Percentiles rank a stretch among this genome's conserved stretches.
phyloP scores from a whole-genome alignment of 306 rosid species.

The Ceratonia siliqua region DNA sequence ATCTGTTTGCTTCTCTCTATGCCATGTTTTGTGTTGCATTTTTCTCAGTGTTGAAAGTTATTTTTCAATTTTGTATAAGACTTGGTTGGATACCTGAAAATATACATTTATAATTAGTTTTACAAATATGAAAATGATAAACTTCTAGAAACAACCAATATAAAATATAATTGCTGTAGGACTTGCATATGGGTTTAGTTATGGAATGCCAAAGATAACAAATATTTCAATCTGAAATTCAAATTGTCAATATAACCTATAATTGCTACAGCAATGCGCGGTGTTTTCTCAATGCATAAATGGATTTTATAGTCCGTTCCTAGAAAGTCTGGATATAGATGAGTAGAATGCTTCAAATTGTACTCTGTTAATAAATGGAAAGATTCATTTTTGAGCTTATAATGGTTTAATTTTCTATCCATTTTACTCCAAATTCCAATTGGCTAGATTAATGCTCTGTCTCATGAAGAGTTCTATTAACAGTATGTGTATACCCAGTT shows the following conservation, averaged over 20 bases:
- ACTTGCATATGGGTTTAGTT: neutral
- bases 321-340: neutral
- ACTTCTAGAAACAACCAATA: conserved; percentile 9
- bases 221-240: neutral
- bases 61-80: neutral
- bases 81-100: neutral
- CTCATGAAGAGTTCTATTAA: neutral
- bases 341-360: neutral
- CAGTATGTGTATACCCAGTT: neutral
- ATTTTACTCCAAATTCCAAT: conserved; percentile 9
- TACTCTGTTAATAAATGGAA: neutral
- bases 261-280: neutral
- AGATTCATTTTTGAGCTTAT: neutral
- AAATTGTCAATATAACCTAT: neutral
- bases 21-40: conserved; percentile 26
- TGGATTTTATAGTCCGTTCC: neutral
- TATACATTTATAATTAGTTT: conserved; percentile 2
- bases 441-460: conserved; percentile 12
- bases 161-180: conserved; percentile 12
- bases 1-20: neutral
- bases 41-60: neutral
- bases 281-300: neutral
- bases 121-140: conserved; percentile 3
- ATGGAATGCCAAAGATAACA: conserved; percentile 12
- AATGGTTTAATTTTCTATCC: neutral